Evolutionary conservation across 2,329 filamentous ascomycete species (phyloP), one percentile per base, ranked within the genome.

Genomic region (Curvularia sp.): DNA sequence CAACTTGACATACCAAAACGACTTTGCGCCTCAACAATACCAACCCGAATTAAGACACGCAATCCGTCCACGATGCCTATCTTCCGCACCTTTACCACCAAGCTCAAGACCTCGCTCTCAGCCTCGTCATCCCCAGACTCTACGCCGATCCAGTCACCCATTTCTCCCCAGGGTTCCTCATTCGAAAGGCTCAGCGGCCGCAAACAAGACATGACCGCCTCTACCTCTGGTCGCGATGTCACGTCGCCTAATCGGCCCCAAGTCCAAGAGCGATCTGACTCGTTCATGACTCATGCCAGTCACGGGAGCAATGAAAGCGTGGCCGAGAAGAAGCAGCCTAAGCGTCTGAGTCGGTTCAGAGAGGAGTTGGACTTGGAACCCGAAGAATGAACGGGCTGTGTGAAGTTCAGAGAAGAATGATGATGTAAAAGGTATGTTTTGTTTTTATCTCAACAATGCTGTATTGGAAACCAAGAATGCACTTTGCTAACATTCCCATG

Each of bases 101-200:
- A 72, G 52, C 62, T 75, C 53, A 74, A 71, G 55, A 71, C 66
- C 8, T 71, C 69, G 12, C 62, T 71, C 55, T 68, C 69, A 4
- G 62, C 68, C 22, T 65, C 68, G 1, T 55, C 67, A 1, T 71
- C 71, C 5, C 69, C 70, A 4, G 62, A 65, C 6, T 55, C 71
- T 8, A 65, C 67, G 10, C 56, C 56, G 13, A 41, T 50, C 20
- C 28, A 43, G 24, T 58, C 56, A 10, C 66, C 69, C 12, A 65
- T 64, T 7, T 69, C 68, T 3, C 60, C 63, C 4, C 57, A 64
- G 15, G 55, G 50, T 2, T 59, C 61, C n/a, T 60, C 53, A n/a
- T 75, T 75, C 26, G 69, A 72, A 57, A 65, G 63, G n/a, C 43
- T 73, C 20, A 58, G 60, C 35, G 65, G 69, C 15, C 66, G 66